Percentiles rank a stretch among this genome's conserved stretches.
phyloP scores from a whole-genome alignment of 164 flowering plant genomes.

The Protea cynaroides region DNA sequence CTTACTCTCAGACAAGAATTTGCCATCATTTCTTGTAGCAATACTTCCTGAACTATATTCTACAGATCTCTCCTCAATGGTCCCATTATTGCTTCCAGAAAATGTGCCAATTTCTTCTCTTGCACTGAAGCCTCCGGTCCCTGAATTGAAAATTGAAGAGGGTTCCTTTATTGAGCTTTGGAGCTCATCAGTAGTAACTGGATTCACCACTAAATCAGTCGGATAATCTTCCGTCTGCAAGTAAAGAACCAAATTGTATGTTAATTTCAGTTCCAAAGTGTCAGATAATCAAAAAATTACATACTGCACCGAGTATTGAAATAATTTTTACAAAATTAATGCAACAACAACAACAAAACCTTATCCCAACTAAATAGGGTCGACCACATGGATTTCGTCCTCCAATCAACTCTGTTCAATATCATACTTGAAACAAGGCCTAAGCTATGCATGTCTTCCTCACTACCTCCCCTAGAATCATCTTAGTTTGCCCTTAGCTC shows the following conservation, averaged over 20 bases:
- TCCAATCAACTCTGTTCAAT: no score
- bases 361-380: no score
- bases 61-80: slow-evolving; percentile 13
- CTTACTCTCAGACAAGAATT: slow-evolving; percentile 29
- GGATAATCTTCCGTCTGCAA: slow-evolving; percentile 46
- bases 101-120: slow-evolving; percentile 24
- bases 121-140: slow-evolving; percentile 17
- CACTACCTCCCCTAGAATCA: no score
- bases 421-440: no score
- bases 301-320: no score
- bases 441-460: no score
- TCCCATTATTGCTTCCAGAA: slow-evolving; percentile 20
- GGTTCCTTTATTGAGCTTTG: slow-evolving; percentile 21
- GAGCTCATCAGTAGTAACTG: slow-evolving; percentile 8
- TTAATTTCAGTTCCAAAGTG: slow-evolving; percentile 3
- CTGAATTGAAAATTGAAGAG: slow-evolving; percentile 14
- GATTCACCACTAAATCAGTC: slow-evolving; percentile 20
- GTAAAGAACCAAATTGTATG: slow-evolving; percentile 9
- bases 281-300: not conserved
- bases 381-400: no score
- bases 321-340: no score
- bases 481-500: no score
- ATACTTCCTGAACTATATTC: slow-evolving; percentile 18
- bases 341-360: no score
- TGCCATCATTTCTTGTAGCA: slow-evolving; percentile 21